Evolutionary conservation across 768 basidiomycete species (phyloP).

Genomic region (Leccinum subgranulosum): DNA sequence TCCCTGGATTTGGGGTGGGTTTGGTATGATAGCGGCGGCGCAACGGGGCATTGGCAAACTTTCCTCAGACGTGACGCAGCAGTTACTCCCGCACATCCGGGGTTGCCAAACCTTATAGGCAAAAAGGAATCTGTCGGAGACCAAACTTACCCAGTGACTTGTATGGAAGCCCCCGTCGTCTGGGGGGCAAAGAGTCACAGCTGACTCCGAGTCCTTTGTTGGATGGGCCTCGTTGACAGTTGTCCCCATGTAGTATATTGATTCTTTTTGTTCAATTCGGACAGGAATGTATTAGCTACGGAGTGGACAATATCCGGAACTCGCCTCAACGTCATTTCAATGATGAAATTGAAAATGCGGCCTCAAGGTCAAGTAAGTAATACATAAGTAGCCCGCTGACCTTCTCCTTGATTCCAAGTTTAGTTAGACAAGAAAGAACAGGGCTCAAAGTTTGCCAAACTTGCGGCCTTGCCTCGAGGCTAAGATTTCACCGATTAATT

Average conservation of each 20-base stretch:
- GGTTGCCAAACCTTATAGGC: not conserved
- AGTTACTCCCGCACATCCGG: not conserved
- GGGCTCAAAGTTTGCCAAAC: not conserved
- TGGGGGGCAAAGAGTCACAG: not conserved
- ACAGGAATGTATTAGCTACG: not conserved
- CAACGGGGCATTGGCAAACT: not conserved
- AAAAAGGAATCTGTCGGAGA: slow-evolving; percentile 2
- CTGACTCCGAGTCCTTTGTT: slow-evolving; percentile 2
- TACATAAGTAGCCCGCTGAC: not conserved
- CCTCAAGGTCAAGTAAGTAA: not conserved
- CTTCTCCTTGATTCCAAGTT: not conserved
- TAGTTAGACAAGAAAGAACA: not conserved
- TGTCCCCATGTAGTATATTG: slow-evolving; percentile 2
- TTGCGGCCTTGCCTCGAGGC: not conserved
- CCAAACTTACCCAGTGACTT: not conserved
- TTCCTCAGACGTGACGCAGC: not conserved
- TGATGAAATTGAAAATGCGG: not conserved
- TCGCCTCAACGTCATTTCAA: not conserved
- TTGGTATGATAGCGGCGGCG: not conserved
- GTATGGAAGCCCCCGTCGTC: not conserved
- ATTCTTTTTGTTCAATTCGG: slow-evolving; percentile 2
- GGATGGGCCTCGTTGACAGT: slow-evolving; percentile 1
- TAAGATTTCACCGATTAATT: not conserved
- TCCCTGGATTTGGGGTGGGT: not conserved
- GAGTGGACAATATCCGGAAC: not conserved